Conservation (phyloP, 2,329 filamentous ascomycete genomes). For the Colletotrichum karsti region DNA sequence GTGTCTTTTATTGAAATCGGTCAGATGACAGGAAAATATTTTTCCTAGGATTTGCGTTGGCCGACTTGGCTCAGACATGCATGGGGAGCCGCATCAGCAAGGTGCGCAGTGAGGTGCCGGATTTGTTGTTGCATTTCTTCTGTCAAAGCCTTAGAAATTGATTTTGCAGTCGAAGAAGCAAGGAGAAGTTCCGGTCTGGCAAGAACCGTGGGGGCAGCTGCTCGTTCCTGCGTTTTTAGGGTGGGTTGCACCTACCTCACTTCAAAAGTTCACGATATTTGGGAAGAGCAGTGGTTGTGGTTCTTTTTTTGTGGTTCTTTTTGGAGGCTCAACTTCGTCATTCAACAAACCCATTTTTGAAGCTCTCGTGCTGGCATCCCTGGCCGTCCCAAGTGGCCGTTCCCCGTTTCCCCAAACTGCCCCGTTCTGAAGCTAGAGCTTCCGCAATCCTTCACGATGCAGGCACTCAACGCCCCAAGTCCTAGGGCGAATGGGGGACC, state of each 20-base stretch:
- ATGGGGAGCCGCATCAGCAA: neutral
- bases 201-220: neutral
- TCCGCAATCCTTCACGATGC: conserved; percentile 1
- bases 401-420: neutral
- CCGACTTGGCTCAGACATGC: conserved; percentile 12
- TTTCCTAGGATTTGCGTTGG: neutral
- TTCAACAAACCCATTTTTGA: neutral
- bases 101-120: neutral
- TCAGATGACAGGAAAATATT: conserved; percentile 13
- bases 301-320: too few species aligned
- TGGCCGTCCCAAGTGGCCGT: neutral
- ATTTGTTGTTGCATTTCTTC: neutral
- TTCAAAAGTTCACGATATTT: neutral
- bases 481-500: neutral
- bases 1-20: conserved; percentile 21
- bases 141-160: neutral
- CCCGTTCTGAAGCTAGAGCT: neutral
- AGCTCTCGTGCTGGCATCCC: neutral
- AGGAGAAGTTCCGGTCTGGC: neutral
- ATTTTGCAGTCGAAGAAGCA: too few species aligned
- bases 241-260: too few species aligned
- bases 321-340: too few species aligned
- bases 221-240: neutral
- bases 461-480: neutral
- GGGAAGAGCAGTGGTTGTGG: too few species aligned